Base-by-base conservation (phyloP, 225 moss, liverwort and hornwort species). In the Lunularia cruciata region DNA sequence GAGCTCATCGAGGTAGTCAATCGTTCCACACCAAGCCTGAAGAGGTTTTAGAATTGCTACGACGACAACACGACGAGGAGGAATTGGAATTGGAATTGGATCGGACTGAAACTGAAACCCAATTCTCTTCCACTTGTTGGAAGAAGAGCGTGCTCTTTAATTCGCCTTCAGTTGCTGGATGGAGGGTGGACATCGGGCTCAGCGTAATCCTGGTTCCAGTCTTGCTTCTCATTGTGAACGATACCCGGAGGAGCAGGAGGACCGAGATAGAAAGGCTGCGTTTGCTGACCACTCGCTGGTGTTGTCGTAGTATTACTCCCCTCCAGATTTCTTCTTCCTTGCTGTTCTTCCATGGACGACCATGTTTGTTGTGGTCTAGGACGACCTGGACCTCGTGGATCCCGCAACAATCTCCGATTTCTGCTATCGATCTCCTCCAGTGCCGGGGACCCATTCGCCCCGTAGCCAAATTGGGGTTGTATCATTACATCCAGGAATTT, bases 141-240 rank as follows among this genome's bases (percentile, higher is more conserved):
- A 60, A 18, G 35, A 43, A 26, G 63, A 63, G 64, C 12, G 31
- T 26, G 48, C 30, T 69, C 36, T 65, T 38, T 34, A 45, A 20
- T 26, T 36, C 15, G 36, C 52, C 49, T 22, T 83, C 75, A 83
- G 70, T 83, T 83, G 58, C 82, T 83, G 11, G 78, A 78, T 10
- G 82, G 82, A 31, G 82, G 82, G 38, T 83, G 82, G 42, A 78
- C 78, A 60, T 78, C 82, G 27, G 82, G 82, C 46, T 83, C 82
- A 28, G 78, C 82, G 45, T 83, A 83, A 57, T 83, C 82, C 69
- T 78, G 82, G 45, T 69, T 83, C 82, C 82, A 83, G 35, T 78
- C 78, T 47, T 83, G 78, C 75, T 83, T 83, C 39, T 83, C 78
- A 53, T 75, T 78, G 26, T 78, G 67, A n/a, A 71, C 77, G 20